These are phyloP conservation scores for Mycena polygramma DNA, from an alignment of 768 basidiomycete species.

Conservation along the genomic window DNA sequence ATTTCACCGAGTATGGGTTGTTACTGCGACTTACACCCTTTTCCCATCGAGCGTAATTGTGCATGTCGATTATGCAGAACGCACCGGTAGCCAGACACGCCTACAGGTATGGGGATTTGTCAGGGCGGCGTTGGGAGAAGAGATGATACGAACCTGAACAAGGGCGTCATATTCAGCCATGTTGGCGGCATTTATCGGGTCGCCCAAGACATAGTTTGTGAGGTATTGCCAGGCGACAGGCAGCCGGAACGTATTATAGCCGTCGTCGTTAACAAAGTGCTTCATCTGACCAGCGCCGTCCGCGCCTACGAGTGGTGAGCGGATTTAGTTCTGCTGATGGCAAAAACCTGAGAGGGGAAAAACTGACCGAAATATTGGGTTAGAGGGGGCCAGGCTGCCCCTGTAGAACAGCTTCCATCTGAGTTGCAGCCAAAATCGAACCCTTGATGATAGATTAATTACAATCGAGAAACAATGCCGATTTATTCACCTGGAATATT, in stretches of 20 bases:
- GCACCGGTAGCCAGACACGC: conserved; percentile 63
- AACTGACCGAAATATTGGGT: conserved; percentile 56
- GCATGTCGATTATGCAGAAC: conserved; percentile 68
- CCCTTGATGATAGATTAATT: conserved; percentile 41
- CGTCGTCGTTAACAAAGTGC: conserved; percentile 69
- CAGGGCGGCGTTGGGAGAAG: neutral
- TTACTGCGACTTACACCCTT: conserved; percentile 48
- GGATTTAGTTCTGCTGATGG: neutral
- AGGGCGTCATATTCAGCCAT: conserved; percentile 65
- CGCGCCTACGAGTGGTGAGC: conserved; percentile 40
- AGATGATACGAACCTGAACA: conserved; percentile 53
- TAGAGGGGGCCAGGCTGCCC: conserved; percentile 59
- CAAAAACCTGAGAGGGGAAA: neutral
- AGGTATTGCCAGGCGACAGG: conserved; percentile 74
- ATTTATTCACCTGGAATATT: conserved; percentile 56
- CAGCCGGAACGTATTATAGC: conserved; percentile 70
- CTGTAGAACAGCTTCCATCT: conserved; percentile 57
- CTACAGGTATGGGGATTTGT: conserved; percentile 26
- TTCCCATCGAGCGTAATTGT: conserved; percentile 73
- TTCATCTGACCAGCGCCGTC: conserved; percentile 71
- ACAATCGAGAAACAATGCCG: too few relatives aligned
- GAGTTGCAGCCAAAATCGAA: conserved; percentile 67
- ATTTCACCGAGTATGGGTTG: too few relatives aligned
- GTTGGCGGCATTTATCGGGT: conserved; percentile 56
- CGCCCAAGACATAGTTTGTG: conserved; percentile 52